phyloP scores from a whole-genome alignment of 805 yeast genomes.

The Teunomyces atbi region DNA sequence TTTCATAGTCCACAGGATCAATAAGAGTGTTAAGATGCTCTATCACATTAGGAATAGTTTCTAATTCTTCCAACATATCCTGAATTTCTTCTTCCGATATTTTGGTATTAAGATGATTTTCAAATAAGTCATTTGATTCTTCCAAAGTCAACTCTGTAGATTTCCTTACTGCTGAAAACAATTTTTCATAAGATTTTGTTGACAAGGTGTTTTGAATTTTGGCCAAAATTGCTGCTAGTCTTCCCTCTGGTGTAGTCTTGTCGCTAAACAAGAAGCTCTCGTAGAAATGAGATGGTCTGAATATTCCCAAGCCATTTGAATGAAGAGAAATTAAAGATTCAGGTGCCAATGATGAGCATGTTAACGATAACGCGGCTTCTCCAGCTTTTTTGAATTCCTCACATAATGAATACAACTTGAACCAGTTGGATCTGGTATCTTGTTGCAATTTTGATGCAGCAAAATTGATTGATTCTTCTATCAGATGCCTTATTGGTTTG shows the following conservation, averaged over 20 bases:
- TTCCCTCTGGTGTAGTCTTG: constrained; percentile 11
- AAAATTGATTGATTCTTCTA: constrained; percentile 22
- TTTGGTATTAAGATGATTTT: constrained; percentile 21
- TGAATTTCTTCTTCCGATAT: constrained; percentile 24
- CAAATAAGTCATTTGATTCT: constrained; percentile 22
- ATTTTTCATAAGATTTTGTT: constrained; percentile 25
- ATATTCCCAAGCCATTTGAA: constrained; percentile 33
- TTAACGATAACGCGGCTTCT: constrained; percentile 53
- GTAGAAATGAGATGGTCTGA: constrained; percentile 31
- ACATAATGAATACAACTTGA: constrained; percentile 67
- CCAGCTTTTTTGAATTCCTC: constrained; percentile 63
- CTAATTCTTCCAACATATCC: constrained; percentile 20
- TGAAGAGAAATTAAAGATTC: constrained; percentile 22
- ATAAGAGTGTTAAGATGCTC: constrained; percentile 23
- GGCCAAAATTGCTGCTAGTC: constrained; percentile 20
- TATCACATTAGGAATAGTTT: constrained; percentile 24
- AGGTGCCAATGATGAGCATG: constrained; percentile 8
- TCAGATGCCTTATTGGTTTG: constrained; percentile 23
- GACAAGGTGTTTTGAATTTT: constrained; percentile 27
- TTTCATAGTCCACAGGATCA: constrained; percentile 10
- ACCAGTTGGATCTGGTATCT: constrained; percentile 54
- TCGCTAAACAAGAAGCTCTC: constrained; percentile 20
- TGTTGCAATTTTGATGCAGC: constrained; percentile 1
- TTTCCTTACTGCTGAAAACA: constrained; percentile 15
- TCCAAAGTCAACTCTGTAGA: constrained; percentile 13